Percentiles rank a stretch among this genome's conserved stretches.
phyloP scores from a whole-genome alignment of 225 moss, liverwort and hornwort species.

The Marchantia polymorpha region DNA sequence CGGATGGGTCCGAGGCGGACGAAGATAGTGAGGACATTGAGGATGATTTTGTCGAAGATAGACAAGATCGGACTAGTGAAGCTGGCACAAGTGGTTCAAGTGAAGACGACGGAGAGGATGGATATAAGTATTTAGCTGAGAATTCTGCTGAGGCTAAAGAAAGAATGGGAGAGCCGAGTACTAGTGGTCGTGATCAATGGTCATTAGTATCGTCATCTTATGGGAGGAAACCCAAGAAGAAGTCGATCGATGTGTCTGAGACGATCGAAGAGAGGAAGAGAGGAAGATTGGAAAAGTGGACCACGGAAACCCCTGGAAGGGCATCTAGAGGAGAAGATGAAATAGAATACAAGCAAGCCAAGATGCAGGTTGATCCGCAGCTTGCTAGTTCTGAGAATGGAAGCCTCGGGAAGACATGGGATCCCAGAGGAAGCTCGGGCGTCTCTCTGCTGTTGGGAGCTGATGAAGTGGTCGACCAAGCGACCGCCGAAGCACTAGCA shows the following conservation, averaged over 20 bases:
- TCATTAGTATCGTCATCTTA: slow-evolving; percentile 26
- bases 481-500: slow-evolving; percentile 55
- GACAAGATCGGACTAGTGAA: slow-evolving; percentile 90
- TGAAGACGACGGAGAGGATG: slow-evolving; percentile 35
- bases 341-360: slow-evolving; percentile 12
- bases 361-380: slow-evolving; percentile 18
- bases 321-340: slow-evolving; percentile 14
- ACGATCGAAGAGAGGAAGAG: slow-evolving; percentile 40
- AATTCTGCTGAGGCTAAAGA: slow-evolving; percentile 54
- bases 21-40: slow-evolving; percentile 20
- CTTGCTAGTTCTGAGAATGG: slow-evolving; percentile 43
- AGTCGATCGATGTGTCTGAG: slow-evolving; percentile 38
- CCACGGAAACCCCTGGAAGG: slow-evolving; percentile 16
- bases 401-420: slow-evolving; percentile 30
- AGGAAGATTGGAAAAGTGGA: not conserved
- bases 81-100: slow-evolving; percentile 86
- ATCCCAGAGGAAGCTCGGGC: slow-evolving; percentile 18
- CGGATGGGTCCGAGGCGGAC: slow-evolving; percentile 24
- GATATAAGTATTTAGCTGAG: slow-evolving; percentile 27
- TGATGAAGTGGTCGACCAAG: slow-evolving; percentile 57
- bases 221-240: slow-evolving; percentile 38
- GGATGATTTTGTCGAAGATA: slow-evolving; percentile 53
- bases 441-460: slow-evolving; percentile 50
- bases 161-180: slow-evolving; percentile 88
- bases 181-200: slow-evolving; percentile 68